Conservation (phyloP, 495 filamentous ascomycete genomes). For the Talaromyces proteolyticus region DNA sequence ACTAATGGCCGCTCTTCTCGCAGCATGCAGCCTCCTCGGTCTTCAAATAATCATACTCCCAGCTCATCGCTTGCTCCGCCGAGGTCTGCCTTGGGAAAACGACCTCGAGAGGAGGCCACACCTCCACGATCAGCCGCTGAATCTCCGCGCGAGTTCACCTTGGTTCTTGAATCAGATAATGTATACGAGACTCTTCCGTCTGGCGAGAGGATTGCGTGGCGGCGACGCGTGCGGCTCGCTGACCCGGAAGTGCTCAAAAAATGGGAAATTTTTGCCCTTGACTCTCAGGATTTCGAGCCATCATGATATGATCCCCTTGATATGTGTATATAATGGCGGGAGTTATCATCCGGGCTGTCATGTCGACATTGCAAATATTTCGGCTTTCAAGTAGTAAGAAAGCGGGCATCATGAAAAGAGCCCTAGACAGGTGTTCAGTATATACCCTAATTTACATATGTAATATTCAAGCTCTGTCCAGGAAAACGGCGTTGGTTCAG, state of each 20-base stretch:
- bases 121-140: not conserved
- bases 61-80: conserved; percentile 18
- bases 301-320: too few relatives aligned
- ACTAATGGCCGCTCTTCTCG: not conserved
- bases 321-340: too few relatives aligned
- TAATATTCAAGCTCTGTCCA: not conserved
- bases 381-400: too few relatives aligned
- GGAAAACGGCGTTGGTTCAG: not conserved
- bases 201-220: conserved; percentile 11
- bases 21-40: not conserved
- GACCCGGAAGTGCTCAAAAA: conserved; percentile 36
- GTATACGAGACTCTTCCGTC: conserved; percentile 5
- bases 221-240: conserved; percentile 26
- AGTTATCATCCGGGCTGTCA: too few relatives aligned
- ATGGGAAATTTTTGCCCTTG: conserved; percentile 40
- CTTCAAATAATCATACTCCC: not conserved
- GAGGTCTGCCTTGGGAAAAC: conserved; percentile 20
- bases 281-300: conserved; percentile 24
- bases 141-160: not conserved
- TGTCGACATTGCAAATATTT: too few relatives aligned
- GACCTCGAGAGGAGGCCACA: conserved; percentile 12
- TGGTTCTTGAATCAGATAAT: not conserved
- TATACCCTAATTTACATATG: not conserved
- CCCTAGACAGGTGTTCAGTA: too few relatives aligned
- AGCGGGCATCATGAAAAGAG: too few relatives aligned